Evolutionary conservation across 805 yeast species (phyloP).

Genomic region (Cyberlindnera misumaiensis): DNA sequence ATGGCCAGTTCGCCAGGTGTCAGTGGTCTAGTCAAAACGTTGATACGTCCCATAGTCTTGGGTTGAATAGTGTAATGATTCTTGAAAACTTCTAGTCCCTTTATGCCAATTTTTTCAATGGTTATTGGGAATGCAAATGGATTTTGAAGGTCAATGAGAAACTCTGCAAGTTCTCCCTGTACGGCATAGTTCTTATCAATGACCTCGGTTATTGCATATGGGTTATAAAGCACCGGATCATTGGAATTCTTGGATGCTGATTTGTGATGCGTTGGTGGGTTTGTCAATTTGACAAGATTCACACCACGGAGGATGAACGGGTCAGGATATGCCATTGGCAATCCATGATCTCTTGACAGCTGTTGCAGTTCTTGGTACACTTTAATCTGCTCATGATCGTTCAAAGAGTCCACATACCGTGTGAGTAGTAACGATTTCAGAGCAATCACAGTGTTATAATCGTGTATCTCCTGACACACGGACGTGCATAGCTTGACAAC

Average conservation of each 20-base stretch:
- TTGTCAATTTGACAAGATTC: slow-evolving; percentile 26
- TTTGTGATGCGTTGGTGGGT: slow-evolving; percentile 17
- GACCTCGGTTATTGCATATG: slow-evolving; percentile 29
- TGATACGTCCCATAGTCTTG: slow-evolving; percentile 29
- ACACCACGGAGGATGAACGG: slow-evolving; percentile 53
- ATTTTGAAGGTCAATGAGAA: slow-evolving; percentile 58
- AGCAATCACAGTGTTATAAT: slow-evolving; percentile 35
- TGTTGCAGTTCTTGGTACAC: slow-evolving; percentile 30
- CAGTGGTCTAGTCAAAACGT: slow-evolving; percentile 42
- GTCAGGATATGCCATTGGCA: slow-evolving; percentile 60
- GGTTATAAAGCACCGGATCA: slow-evolving; percentile 51
- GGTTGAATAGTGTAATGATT: slow-evolving; percentile 32
- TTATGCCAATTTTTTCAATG: slow-evolving; percentile 40
- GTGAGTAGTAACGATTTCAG: slow-evolving; percentile 50
- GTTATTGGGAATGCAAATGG: slow-evolving; percentile 74
- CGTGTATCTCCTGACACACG: slow-evolving; percentile 46
- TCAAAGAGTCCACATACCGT: slow-evolving; percentile 46
- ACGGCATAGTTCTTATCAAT: slow-evolving; percentile 33
- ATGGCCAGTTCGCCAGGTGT: slow-evolving; percentile 42
- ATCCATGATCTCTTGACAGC: slow-evolving; percentile 18
- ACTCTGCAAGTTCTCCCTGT: slow-evolving; percentile 57
- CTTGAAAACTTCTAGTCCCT: slow-evolving; percentile 24
- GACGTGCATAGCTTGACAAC: slow-evolving; percentile 44
- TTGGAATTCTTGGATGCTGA: slow-evolving; percentile 10
- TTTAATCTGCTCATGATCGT: slow-evolving; percentile 49